These are phyloP conservation scores for Pythium phragmitis DNA, from an alignment of 352 stramenopile species.

Conservation along the genomic window DNA sequence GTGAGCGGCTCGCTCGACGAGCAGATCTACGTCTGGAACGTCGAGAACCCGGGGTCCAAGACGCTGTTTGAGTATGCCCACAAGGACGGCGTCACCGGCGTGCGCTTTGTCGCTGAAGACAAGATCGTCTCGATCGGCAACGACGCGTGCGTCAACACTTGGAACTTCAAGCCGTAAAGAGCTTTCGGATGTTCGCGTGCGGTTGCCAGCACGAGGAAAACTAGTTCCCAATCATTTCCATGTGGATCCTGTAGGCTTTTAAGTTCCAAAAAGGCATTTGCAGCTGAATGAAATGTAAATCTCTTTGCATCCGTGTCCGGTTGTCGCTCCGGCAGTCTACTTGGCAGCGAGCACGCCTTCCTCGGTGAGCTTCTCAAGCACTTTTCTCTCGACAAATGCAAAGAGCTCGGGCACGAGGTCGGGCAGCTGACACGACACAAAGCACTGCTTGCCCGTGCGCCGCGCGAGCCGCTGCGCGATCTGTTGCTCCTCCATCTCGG, in stretches of 20 bases:
- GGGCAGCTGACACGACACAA: constrained; percentile 78
- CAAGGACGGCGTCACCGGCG: constrained; percentile 77
- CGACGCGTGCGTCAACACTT: constrained; percentile 80
- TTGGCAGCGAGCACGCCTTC: constrained; percentile 44
- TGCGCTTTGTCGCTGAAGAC: constrained; percentile 70
- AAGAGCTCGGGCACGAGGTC: constrained; percentile 73
- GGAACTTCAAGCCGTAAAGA: constrained; percentile 43
- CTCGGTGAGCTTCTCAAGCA: constrained; percentile 47
- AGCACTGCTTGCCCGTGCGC: constrained; percentile 67
- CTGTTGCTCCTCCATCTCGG: constrained; percentile 79
- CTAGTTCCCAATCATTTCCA: neutral
- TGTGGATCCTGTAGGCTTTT: neutral
- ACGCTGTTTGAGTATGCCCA: constrained; percentile 74
- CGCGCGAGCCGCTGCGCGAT: constrained; percentile 73
- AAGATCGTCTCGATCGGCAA: constrained; percentile 80
- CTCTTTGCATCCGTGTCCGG: neutral
- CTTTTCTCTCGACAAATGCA: constrained; percentile 64
- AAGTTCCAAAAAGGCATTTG: constrained; percentile 4
- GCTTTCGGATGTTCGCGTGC: neutral
- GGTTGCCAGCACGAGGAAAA: neutral
- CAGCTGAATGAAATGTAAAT: constrained; percentile 16
- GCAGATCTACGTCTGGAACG: constrained; percentile 96
- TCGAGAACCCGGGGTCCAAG: constrained; percentile 72
- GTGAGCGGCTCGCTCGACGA: constrained; percentile 94
- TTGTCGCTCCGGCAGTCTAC: neutral